Evolutionary conservation across 768 basidiomycete genomes (phyloP), one percentile per base, ranked within the genome.

Genomic region (Panellus pusillus): DNA sequence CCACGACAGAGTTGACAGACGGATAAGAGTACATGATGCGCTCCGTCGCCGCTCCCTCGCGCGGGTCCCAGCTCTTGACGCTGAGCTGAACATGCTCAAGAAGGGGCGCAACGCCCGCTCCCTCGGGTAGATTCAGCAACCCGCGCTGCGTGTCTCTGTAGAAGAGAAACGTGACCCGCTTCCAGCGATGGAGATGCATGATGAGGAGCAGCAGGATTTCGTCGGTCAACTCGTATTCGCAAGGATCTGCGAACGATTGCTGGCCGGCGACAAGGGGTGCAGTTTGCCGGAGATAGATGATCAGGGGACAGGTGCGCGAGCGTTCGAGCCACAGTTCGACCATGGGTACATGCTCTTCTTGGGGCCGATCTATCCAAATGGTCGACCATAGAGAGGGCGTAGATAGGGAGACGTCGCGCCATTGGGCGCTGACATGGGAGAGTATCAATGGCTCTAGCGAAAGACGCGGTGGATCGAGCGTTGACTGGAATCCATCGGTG

Each of bases 381-480:
- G 55, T 61, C n/a, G 57, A 53, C 68, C 68, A 69, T n/a, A 69
- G 42, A 13, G 52, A 17, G 9, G 65, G 55, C 6, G 50, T 61
- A 20, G 50, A 55, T 18, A 66, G 8, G 13, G 68, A 67, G 18
- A 63, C 37, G 8, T 48, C 38, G 17, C 67, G 55, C 65, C 68
- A 69, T 11, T 39, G 50, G 6, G 40, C 27, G 18, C 56, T 65
- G 39, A 69, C 66, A 36, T 66, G 65, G 3, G 66, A 63, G 3
- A 67, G 46, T 6, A 44, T 37, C 44, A 69, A 44, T 15, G 55
- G 56, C 13, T 57, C 60, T 13, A 52, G 19, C 1, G 31, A 4
- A 24, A 61, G 51, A 6, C 44, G n/a, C 15, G 40, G 15, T n/a
- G 28, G 59, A 7, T 38, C 13, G 35, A 31, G 39, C 36, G 50